A percentile compares a stretch with the other conserved stretches of the same genome.
These are phyloP conservation scores for Hypoxylon sp. DNA, from an alignment of 2,329 filamentous ascomycete genomes.

Conservation along the genomic window DNA sequence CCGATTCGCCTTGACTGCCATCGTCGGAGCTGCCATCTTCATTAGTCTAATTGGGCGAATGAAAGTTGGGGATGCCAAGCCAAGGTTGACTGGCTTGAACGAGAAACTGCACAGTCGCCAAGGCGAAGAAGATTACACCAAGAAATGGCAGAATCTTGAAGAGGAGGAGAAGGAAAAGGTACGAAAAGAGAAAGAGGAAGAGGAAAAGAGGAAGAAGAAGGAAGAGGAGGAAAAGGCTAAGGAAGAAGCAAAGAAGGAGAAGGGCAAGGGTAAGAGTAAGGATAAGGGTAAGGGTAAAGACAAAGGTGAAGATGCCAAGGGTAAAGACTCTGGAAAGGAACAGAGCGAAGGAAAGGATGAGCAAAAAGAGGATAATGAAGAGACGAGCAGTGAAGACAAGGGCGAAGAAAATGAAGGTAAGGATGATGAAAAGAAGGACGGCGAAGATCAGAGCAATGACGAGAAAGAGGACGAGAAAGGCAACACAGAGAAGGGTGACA, in stretches of 20 bases:
- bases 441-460: background rate
- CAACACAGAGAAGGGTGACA: conserved; percentile 8
- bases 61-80: conserved; percentile 68
- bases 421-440: background rate
- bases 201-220: conserved; percentile 40
- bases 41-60: conserved; percentile 84
- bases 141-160: conserved; percentile 59
- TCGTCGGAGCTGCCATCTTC: conserved; percentile 86
- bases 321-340: conserved; percentile 13
- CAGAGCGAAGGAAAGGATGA: conserved; percentile 38
- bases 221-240: conserved; percentile 28
- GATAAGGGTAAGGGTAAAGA: conserved; percentile 39
- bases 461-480: conserved; percentile 1
- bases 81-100: conserved; percentile 53
- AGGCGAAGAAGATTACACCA: conserved; percentile 51
- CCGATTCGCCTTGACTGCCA: conserved; percentile 90
- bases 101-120: conserved; percentile 55
- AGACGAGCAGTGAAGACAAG: conserved; percentile 35
- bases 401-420: conserved; percentile 39
- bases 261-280: conserved; percentile 36
- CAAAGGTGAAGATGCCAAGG: conserved; percentile 36
- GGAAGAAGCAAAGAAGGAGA: conserved; percentile 43
- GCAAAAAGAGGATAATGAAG: conserved; percentile 29
- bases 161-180: conserved; percentile 51
- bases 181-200: conserved; percentile 50